Conservation (phyloP, 176 grass and related monocot species). For the Musa acuminata region DNA sequence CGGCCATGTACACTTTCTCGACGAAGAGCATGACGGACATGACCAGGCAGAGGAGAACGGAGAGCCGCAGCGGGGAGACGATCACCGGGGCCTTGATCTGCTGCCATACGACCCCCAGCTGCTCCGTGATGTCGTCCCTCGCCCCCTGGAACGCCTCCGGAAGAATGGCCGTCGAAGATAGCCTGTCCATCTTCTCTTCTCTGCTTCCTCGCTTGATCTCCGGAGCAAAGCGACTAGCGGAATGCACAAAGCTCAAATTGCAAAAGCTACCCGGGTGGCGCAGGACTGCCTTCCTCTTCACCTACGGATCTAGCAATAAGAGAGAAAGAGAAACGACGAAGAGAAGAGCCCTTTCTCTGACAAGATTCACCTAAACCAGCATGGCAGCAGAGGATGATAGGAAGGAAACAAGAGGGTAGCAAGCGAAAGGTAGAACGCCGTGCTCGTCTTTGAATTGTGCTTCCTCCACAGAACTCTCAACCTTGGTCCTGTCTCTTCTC, state of each 20-base stretch:
- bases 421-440: too few relatives aligned
- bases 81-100: conserved; percentile 45
- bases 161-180: conserved; percentile 16
- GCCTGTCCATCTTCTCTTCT: conserved; percentile 11
- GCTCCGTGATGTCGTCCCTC: conserved; percentile 20
- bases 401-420: too few relatives aligned
- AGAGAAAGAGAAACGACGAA: too few relatives aligned
- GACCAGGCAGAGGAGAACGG: conserved; percentile 47
- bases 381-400: too few relatives aligned
- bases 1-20: conserved; percentile 74
- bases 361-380: too few relatives aligned
- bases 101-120: conserved; percentile 37
- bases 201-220: too few relatives aligned
- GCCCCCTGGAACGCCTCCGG: conserved; percentile 15
- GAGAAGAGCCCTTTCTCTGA: too few relatives aligned
- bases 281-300: background rate
- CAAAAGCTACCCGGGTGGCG: too few relatives aligned
- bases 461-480: too few relatives aligned
- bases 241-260: background rate
- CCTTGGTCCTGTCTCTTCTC: too few relatives aligned
- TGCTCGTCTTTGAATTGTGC: too few relatives aligned
- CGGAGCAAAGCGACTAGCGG: too few relatives aligned
- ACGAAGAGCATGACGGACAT: conserved; percentile 73
- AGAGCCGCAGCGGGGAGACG: conserved; percentile 44
- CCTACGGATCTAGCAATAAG: background rate